A percentile compares a stretch with the other conserved stretches of the same genome.
These are phyloP conservation scores for Besnoitia besnoiti DNA, from an alignment of 169 alveolate species.

Conservation along the genomic window DNA sequence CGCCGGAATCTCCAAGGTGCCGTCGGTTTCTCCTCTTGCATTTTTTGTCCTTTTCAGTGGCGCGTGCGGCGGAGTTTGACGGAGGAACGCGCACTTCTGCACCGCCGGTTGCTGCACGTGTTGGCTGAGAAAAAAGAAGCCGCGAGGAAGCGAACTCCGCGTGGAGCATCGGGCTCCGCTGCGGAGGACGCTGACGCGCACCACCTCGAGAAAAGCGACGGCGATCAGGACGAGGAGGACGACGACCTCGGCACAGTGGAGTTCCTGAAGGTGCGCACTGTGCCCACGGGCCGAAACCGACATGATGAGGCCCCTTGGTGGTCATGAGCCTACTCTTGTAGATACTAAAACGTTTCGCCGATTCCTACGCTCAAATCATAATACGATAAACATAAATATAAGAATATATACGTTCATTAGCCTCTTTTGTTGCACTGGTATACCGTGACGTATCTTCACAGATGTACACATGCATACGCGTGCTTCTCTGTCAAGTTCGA, in stretches of 20 bases:
- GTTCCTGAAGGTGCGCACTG: constrained; percentile 13
- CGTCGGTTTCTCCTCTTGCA: not conserved
- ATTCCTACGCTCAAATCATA: no score
- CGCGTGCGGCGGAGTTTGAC: not conserved
- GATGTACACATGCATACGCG: no score
- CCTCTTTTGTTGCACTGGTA: no score
- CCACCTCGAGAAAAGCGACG: not conserved
- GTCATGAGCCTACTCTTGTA: no score
- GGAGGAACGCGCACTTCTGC: constrained; percentile 24
- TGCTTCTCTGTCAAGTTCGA: no score
- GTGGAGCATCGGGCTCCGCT: not conserved
- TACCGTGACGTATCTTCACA: no score
- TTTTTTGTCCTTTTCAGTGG: not conserved
- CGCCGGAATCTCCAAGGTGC: no score
- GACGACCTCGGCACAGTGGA: constrained; percentile 25
- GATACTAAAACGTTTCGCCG: no score
- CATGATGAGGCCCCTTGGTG: no score
- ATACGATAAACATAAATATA: not conserved
- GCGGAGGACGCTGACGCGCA: not conserved
- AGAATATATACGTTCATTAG: no score
- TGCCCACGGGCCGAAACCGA: no score
- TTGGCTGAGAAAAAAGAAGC: not conserved
- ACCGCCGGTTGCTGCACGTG: constrained; percentile 13
- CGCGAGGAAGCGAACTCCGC: not conserved
- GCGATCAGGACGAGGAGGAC: not conserved